A percentile compares a stretch with the other conserved stretches of the same genome.
These are phyloP conservation scores for Lodderomyces elongisporus DNA, from an alignment of 1,139 yeast species.

Conservation along the genomic window DNA sequence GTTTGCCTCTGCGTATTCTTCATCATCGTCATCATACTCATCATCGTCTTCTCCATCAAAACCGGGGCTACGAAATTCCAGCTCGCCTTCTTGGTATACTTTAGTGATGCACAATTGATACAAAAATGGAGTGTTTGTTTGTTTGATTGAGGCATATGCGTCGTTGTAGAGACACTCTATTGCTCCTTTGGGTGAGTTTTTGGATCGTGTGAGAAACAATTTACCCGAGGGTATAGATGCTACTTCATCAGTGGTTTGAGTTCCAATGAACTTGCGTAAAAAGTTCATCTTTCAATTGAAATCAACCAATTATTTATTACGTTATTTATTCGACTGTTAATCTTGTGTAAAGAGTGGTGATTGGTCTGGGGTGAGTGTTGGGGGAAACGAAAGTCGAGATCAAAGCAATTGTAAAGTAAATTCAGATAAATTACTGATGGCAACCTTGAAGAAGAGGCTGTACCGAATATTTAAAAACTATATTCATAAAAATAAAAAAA, in stretches of 20 bases:
- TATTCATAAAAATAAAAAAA: too few relatives aligned
- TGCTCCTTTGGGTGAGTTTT: constrained; percentile 80
- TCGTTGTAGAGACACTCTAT: constrained; percentile 80
- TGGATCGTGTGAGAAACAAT: constrained; percentile 66
- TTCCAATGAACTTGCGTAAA: constrained; percentile 62
- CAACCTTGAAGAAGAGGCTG: too few relatives aligned
- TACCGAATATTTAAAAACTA: too few relatives aligned
- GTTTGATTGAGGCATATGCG: constrained; percentile 68
- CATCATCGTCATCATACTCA: constrained; percentile 49
- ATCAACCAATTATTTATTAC: too few relatives aligned
- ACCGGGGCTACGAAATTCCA: constrained; percentile 26
- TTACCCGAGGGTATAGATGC: constrained; percentile 77
- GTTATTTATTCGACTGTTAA: too few relatives aligned
- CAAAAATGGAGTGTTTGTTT: constrained; percentile 59
- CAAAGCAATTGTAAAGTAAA: too few relatives aligned
- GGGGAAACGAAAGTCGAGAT: too few relatives aligned
- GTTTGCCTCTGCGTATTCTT: too few relatives aligned
- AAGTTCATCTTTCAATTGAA: constrained; percentile 71
- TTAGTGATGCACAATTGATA: constrained; percentile 71
- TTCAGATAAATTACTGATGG: too few relatives aligned
- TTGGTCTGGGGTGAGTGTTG: too few relatives aligned
- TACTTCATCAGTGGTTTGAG: constrained; percentile 60
- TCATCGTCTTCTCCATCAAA: constrained; percentile 51
- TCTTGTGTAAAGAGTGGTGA: too few relatives aligned
- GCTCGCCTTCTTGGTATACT: constrained; percentile 65